Evolutionary conservation across 2,329 filamentous ascomycete genomes (phyloP).

Genomic region (Talaromyces islandicus): DNA sequence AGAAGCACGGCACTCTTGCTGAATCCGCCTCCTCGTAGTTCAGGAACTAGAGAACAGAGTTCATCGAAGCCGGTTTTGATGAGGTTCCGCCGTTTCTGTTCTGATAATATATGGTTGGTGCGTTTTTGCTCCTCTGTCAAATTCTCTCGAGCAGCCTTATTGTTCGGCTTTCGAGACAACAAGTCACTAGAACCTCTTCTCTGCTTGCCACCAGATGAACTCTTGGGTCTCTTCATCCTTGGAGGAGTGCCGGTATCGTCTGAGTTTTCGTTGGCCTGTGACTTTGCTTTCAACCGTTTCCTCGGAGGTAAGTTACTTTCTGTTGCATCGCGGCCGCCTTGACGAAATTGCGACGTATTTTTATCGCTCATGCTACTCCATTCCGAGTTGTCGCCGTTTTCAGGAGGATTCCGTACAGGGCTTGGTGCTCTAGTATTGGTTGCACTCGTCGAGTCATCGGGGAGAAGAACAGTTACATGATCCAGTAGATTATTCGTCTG

Average conservation of each 20-base stretch:
- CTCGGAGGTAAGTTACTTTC: constrained; percentile 20
- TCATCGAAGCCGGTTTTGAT: constrained; percentile 81
- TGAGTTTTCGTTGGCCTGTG: constrained; percentile 38
- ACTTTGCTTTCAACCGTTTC: constrained; percentile 24
- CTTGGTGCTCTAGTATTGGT: constrained; percentile 56
- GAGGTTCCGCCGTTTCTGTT: constrained; percentile 76
- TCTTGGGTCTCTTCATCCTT: constrained; percentile 46
- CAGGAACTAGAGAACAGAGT: constrained; percentile 69
- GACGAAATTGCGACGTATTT: constrained; percentile 8
- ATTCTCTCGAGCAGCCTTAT: constrained; percentile 48
- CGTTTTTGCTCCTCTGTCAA: constrained; percentile 74
- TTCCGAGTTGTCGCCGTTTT: constrained; percentile 7
- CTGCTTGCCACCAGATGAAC: constrained; percentile 25
- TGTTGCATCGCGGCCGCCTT: constrained; percentile 11
- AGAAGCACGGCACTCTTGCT: constrained; percentile 77
- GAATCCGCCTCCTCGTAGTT: constrained; percentile 65
- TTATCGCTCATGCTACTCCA: constrained; percentile 14
- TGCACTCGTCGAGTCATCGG: constrained; percentile 46
- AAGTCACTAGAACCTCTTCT: constrained; percentile 29
- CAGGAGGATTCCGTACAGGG: constrained; percentile 33
- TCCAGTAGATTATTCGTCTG: constrained; percentile 52
- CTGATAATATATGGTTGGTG: constrained; percentile 79
- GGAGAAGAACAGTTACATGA: constrained; percentile 53
- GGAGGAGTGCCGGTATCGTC: constrained; percentile 27
- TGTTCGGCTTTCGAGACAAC: constrained; percentile 28